A percentile compares a stretch with the other conserved stretches of the same genome.
phyloP scores from a whole-genome alignment of 2,329 filamentous ascomycete genomes.

The Alternaria postmessia region DNA sequence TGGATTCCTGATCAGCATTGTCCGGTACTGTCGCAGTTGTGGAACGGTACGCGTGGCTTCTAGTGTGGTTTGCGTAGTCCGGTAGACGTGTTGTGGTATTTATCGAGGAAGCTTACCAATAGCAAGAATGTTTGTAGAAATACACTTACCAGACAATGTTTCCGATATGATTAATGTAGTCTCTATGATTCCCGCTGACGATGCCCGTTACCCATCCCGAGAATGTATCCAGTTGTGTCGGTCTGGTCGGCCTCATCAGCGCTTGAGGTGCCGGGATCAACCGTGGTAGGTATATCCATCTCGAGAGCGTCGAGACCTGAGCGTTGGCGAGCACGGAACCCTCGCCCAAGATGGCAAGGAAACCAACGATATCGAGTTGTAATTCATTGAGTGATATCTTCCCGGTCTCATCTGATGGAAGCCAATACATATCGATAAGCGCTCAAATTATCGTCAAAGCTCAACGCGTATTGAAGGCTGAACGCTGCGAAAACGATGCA shows the following conservation, averaged over 20 bases:
- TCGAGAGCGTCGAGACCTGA: conserved; percentile 60
- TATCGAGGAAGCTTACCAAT: background rate
- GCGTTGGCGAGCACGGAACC: conserved; percentile 60
- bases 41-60: background rate
- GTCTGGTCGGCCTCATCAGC: conserved; percentile 56
- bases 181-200: conserved; percentile 57
- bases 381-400: conserved; percentile 46
- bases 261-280: conserved; percentile 61
- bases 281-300: conserved; percentile 59
- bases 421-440: conserved; percentile 47
- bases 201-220: conserved; percentile 56
- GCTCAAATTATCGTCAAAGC: conserved; percentile 4
- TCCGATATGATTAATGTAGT: conserved; percentile 59
- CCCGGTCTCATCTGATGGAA: conserved; percentile 36
- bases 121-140: background rate
- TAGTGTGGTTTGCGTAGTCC: background rate
- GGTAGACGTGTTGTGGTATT: conserved; percentile 19
- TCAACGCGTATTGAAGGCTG: conserved; percentile 16
- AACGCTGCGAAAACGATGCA: conserved; percentile 28
- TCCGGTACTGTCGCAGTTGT: background rate
- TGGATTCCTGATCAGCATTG: background rate
- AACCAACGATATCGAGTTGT: conserved; percentile 64
- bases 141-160: conserved; percentile 54
- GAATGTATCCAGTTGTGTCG: conserved; percentile 52
- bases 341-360: conserved; percentile 63